These are phyloP conservation scores for Trichoderma afroharzianum DNA, from an alignment of 2,329 filamentous ascomycete genomes.

Conservation along the genomic window DNA sequence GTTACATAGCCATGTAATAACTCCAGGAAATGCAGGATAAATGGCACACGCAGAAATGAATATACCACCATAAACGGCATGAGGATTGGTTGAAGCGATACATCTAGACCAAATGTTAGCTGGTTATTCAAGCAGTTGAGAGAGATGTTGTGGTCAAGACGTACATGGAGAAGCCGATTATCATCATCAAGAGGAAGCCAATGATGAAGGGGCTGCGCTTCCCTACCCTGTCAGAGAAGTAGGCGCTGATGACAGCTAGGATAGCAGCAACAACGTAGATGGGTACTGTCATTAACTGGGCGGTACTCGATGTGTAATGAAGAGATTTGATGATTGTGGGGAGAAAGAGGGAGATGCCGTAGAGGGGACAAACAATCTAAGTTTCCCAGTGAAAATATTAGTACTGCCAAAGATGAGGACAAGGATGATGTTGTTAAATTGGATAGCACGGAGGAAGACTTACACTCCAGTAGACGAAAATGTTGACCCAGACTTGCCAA, in stretches of 20 bases:
- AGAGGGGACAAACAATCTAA: constrained; percentile 51
- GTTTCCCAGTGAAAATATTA: constrained; percentile 11
- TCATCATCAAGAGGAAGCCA: constrained; percentile 48
- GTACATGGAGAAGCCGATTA: constrained; percentile 55
- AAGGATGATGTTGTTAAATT: neutral
- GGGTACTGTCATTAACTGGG: constrained; percentile 63
- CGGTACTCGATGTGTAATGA: constrained; percentile 53
- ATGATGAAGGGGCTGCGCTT: constrained; percentile 56
- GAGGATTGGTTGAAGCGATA: constrained; percentile 53
- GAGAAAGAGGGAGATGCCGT: constrained; percentile 57
- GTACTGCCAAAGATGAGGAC: neutral
- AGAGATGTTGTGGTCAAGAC: neutral
- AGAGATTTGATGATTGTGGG: constrained; percentile 61
- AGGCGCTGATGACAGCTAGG: constrained; percentile 51
- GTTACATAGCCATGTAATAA: constrained; percentile 75
- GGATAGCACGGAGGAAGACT: constrained; percentile 27
- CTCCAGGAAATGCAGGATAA: constrained; percentile 75
- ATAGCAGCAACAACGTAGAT: constrained; percentile 62
- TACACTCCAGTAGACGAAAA: constrained; percentile 63
- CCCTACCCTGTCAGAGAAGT: constrained; percentile 51
- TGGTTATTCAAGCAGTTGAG: neutral
- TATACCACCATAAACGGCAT: constrained; percentile 67
- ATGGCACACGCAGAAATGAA: constrained; percentile 76
- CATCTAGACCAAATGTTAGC: constrained; percentile 41
- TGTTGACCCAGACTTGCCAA: constrained; percentile 69